Evolutionary conservation across 2,329 filamentous ascomycete genomes (phyloP), one percentile per base, ranked within the genome.

Genomic region (Arthrobotrys iridis): DNA sequence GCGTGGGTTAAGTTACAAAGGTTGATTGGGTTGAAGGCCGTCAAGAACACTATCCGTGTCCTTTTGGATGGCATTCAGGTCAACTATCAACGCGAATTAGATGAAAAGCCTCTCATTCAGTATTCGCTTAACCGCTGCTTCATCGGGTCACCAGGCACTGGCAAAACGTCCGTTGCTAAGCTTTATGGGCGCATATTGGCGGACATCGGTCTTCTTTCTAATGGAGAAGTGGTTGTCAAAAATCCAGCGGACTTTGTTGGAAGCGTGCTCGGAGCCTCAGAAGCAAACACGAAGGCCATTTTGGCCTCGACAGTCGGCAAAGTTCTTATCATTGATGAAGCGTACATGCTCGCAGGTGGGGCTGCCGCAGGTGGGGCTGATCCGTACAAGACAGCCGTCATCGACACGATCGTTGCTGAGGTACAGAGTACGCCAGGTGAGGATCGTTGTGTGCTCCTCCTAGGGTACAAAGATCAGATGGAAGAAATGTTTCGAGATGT

Each of bases 241-340:
- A 93, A 88, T 46, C 91, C 91, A 0, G 82, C 90, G 0, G 91
- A 94, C 78, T 93, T 94, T 78, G 83, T 93, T 0, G 90, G 90
- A 0, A 82, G 81, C 5, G 83, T 80, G 0, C 76, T 94, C 0
- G 91, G 91, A 0, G 83, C 85, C 0, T 93, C 91, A 0, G 91
- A 94, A 80, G 83, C 85, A 1, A 87, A 88, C 35, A 93, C 91
- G 0, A 93, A 92, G 77, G 88, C 84, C 0, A 93, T 93, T 4
- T 83, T 94, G 0, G 87, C 86, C 0, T 82, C 88, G 0, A 88
- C 89, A 0, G 77, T 86, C 0, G 91, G 91, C 0, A 93, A 93
- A 77, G 90, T 93, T 0, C 84, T 94, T 0, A 87, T 94, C 10
- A 93, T 94, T 2, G 91, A 94, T 77, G 91, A 95, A 79, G 91